Percentiles rank a stretch among this genome's conserved stretches.
These are phyloP conservation scores for Scortechinia acanthostroma DNA, from an alignment of 2,329 filamentous ascomycete genomes.

Conservation along the genomic window DNA sequence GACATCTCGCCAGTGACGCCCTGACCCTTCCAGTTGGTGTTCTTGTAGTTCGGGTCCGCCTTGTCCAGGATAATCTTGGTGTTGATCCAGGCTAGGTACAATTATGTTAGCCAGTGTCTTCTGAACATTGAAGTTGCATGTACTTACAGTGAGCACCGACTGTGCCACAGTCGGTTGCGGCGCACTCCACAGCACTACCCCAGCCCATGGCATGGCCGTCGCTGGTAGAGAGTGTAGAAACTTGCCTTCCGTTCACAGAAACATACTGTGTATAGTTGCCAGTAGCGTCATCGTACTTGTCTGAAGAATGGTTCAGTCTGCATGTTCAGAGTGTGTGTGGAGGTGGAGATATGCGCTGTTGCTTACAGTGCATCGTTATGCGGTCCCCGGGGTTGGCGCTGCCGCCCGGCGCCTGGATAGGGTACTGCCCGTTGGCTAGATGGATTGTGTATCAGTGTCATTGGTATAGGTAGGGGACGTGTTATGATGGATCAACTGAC, in stretches of 20 bases:
- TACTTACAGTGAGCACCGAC: slow-evolving; percentile 24
- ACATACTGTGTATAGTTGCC: slow-evolving; percentile 30
- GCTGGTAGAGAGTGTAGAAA: slow-evolving; percentile 34
- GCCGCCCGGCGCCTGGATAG: slow-evolving; percentile 17
- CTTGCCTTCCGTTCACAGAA: slow-evolving; percentile 20
- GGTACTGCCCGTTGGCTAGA: slow-evolving; percentile 17
- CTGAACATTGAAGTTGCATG: background rate
- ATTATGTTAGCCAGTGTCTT: background rate
- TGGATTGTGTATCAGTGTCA: background rate
- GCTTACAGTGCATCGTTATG: slow-evolving; percentile 29
- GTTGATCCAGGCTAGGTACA: slow-evolving; percentile 23
- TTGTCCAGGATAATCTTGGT: slow-evolving; percentile 19
- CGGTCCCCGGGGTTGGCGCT: slow-evolving; percentile 15
- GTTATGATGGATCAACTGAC: slow-evolving; percentile 8
- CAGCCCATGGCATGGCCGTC: slow-evolving; percentile 30
- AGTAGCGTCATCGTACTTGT: slow-evolving; percentile 26
- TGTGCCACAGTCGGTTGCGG: slow-evolving; percentile 25
- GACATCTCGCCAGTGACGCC: slow-evolving; percentile 30
- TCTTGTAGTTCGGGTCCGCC: slow-evolving; percentile 24
- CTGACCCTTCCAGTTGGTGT: slow-evolving; percentile 22
- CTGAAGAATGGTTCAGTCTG: slow-evolving; percentile 3
- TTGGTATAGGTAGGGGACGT: background rate
- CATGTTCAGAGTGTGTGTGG: no score
- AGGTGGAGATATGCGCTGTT: background rate
- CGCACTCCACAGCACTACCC: slow-evolving; percentile 31